Base-by-base conservation (phyloP, 2,329 filamentous ascomycete species). In the Blastomyces emzantsi region DNA sequence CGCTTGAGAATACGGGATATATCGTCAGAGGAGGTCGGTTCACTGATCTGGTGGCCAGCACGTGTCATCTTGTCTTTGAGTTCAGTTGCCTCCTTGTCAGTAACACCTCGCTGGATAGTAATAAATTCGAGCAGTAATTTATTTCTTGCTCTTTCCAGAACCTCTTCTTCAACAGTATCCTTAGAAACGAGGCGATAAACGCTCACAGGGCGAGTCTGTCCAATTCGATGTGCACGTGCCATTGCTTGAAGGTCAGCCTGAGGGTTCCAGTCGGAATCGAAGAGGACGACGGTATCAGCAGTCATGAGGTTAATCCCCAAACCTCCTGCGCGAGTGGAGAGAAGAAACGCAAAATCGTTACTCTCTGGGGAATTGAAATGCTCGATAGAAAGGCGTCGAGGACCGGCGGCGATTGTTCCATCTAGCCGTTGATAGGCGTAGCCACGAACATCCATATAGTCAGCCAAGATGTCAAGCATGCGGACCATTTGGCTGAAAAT, bases 401-500 rank as follows among this genome's bases (percentile, higher is more conserved):
- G 88, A 1, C 87, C 89, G 15, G 94, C 90, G 43, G 90, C 88
- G 68, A 99, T 96, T 2, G 94, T 99, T 69, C 94, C 94, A 73
- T 99, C 94, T 8, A 99, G 84, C 22, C 94, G 86, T 73, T 99
- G 95, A 73, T 94, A 97, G 64, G 94, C 87, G 76, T 97, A 95
- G n/a, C 92, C 92, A 66, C 94, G 89, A 62, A 94, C 84, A 61
- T 91, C 90, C 68, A 97, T 85, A 73, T 99, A 99, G 71, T 99
- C 93, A 56, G 91, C 90, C 1, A 99, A 82, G 62, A 99, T 94
- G 72, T 99, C 92, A 28, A 99, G 84, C 90, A 99, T 97, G 73
- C 91, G 95, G 45, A 99, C 95, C 94, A 99, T 99, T 74, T 99
- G 94, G 74, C 93, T 97, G 81, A 99, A 99, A 68, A 99, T 97